Evolutionary conservation across 2,329 filamentous ascomycete species (phyloP), one percentile per base, ranked within the genome.

Genomic region (Ilyonectria destructans): DNA sequence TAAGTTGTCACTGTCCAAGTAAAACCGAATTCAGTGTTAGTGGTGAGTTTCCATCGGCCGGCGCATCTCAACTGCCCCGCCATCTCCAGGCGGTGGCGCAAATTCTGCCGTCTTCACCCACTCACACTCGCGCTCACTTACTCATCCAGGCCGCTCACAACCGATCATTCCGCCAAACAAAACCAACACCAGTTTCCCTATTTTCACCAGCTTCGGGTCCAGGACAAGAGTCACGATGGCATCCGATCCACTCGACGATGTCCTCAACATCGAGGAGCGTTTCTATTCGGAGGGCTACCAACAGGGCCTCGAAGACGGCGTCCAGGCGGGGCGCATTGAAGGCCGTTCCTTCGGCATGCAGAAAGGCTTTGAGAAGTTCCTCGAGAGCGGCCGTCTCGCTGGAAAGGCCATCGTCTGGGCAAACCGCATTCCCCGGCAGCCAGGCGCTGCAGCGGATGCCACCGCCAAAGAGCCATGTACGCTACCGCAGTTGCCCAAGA

Each of bases 341-440:
- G 96, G 96, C 68, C 93, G 95, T 58, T 89, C 94, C 21, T 94
- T 98, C 78, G 96, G 96, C 1, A 89, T 98, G 48, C 93, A 97
- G 79, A 96, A 95, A 71, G 96, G 95, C 0, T 98, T 96, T 75
- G 94, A 97, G 75, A 98, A 97, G 82, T 98, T 97, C 77, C 79
- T 93, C 48, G 91, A 94, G 69, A 89, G 94, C 80, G 96, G 96
- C 2, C 87, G 88, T 66, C 82, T 98, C 35, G 92, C 96, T 74
- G 93, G 94, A 51, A 91, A 90, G 76, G 90, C 94, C 15, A 83
- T 93, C 26, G 86, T 98, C n/a, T 98, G 96, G 95, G 90, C 91
- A 13, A 92, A 93, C 68, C 87, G 95, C 61, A 81, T 95, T 12
- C 84, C 79, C 1, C 49, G 70, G 62, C 64, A 72, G 68, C 48